Evolutionary conservation across 108 stramenopile genomes (phyloP).

Genomic region (Discostella pseudostelligera): DNA sequence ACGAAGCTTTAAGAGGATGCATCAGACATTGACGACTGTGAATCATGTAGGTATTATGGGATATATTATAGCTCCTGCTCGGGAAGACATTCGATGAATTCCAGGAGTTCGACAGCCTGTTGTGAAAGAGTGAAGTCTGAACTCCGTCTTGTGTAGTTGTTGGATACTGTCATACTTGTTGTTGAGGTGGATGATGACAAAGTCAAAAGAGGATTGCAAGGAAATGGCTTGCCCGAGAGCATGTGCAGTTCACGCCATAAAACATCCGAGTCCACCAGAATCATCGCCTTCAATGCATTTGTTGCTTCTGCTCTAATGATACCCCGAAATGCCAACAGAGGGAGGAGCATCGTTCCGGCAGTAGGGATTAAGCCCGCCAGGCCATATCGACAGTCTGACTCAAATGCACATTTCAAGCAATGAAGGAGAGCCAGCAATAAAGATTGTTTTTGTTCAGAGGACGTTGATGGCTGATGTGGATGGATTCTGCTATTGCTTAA

Average conservation of each 20-base stretch:
- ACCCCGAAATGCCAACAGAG: constrained; percentile 30
- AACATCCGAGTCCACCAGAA: constrained; percentile 39
- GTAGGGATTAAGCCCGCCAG: constrained; percentile 37
- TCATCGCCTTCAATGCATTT: constrained; percentile 42
- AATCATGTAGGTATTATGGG: too few species aligned
- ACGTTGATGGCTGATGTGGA: constrained; percentile 4
- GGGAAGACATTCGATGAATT: constrained; percentile 26
- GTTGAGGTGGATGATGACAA: neutral
- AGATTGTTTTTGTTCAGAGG: constrained; percentile 10
- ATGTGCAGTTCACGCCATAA: constrained; percentile 44
- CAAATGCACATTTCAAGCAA: constrained; percentile 33
- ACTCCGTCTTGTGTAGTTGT: neutral
- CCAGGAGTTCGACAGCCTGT: constrained; percentile 24
- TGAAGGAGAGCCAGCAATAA: constrained; percentile 24
- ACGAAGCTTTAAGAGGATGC: too few species aligned
- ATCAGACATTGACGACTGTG: too few species aligned
- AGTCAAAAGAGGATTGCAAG: constrained; percentile 24
- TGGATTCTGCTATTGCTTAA: neutral
- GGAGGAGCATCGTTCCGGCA: constrained; percentile 42
- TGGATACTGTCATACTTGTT: neutral
- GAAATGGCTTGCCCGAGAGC: constrained; percentile 26
- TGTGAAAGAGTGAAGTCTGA: constrained; percentile 6
- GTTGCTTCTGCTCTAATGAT: constrained; percentile 22
- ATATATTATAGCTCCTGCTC: constrained; percentile 27
- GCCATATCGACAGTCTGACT: constrained; percentile 26